phyloP scores from a whole-genome alignment of 2,329 filamentous ascomycete genomes.

The Xylaria sp. region DNA sequence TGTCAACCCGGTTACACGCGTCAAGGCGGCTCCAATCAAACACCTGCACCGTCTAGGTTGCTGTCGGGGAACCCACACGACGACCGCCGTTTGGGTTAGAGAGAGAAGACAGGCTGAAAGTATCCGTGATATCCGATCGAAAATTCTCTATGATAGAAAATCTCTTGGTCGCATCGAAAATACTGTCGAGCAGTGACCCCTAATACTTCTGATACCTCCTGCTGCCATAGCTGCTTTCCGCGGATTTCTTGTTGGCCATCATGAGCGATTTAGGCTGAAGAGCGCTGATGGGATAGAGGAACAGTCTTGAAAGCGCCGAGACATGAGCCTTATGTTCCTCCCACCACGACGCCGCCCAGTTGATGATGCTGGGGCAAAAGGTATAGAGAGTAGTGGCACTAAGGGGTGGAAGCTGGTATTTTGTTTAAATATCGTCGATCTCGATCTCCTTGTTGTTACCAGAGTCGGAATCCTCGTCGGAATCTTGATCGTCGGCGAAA shows the following conservation, averaged over 20 bases:
- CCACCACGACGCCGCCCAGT: not conserved
- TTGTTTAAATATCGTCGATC: slow-evolving; percentile 92
- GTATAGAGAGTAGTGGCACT: slow-evolving; percentile 21
- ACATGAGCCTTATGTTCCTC: not conserved
- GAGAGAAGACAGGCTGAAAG: slow-evolving; percentile 71
- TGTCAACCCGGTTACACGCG: slow-evolving; percentile 38
- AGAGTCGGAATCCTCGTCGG: slow-evolving; percentile 64
- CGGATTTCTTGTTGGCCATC: not conserved
- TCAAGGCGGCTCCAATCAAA: slow-evolving; percentile 25
- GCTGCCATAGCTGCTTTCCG: slow-evolving; percentile 2
- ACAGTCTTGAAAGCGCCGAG: not conserved
- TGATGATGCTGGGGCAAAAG: slow-evolving; percentile 15
- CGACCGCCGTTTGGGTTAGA: slow-evolving; percentile 43
- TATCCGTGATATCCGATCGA: slow-evolving; percentile 3
- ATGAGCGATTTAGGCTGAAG: not conserved
- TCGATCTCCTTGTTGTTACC: slow-evolving; percentile 79
- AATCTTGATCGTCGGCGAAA: slow-evolving; percentile 92
- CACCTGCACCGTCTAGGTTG: slow-evolving; percentile 48
- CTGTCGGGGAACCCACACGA: slow-evolving; percentile 59
- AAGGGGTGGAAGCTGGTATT: slow-evolving; percentile 30
- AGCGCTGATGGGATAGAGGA: not conserved
- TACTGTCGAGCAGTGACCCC: slow-evolving; percentile 25
- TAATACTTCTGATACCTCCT: slow-evolving; percentile 13
- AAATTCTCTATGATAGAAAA: not conserved
- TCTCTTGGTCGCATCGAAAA: slow-evolving; percentile 7